Evolutionary conservation across 768 basidiomycete genomes (phyloP).

Genomic region (Hericium rajendrae): DNA sequence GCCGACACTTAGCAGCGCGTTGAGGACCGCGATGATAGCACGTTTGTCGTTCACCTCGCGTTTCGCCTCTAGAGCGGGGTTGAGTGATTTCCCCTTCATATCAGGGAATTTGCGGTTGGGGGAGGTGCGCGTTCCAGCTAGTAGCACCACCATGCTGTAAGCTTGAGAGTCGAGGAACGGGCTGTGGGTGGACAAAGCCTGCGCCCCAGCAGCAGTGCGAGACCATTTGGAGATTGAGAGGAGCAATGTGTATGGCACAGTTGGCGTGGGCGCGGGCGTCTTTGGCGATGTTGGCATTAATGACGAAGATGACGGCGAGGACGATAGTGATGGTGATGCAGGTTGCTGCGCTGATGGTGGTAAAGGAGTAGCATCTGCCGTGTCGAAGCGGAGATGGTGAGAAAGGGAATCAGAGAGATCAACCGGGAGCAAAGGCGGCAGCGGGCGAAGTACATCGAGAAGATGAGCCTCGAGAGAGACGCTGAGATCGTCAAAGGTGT

Average conservation of each 20-base stretch:
- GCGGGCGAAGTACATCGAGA: slow-evolving; percentile 33
- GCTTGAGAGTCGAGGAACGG: slow-evolving; percentile 40
- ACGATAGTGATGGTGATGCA: neutral
- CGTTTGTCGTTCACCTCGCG: slow-evolving; percentile 45
- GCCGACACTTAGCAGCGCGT: slow-evolving; percentile 59
- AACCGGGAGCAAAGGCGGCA: slow-evolving; percentile 37
- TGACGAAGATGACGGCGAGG: neutral
- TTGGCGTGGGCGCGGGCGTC: slow-evolving; percentile 9
- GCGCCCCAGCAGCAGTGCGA: slow-evolving; percentile 38
- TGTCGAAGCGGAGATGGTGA: slow-evolving; percentile 22
- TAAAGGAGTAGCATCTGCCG: slow-evolving; percentile 8
- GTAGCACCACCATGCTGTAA: slow-evolving; percentile 64
- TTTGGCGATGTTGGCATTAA: neutral
- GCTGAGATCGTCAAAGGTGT: slow-evolving; percentile 31
- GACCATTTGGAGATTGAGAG: slow-evolving; percentile 59
- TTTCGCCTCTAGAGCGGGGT: slow-evolving; percentile 34
- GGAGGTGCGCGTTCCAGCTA: slow-evolving; percentile 72
- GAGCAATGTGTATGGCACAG: slow-evolving; percentile 56
- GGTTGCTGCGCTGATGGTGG: too few species aligned
- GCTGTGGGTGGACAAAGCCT: slow-evolving; percentile 26
- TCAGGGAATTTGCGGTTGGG: slow-evolving; percentile 64
- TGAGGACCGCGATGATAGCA: slow-evolving; percentile 59
- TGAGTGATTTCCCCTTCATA: slow-evolving; percentile 25
- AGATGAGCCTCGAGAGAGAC: slow-evolving; percentile 67
- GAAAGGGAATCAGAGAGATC: slow-evolving; percentile 33